phyloP scores from a whole-genome alignment of 2,329 filamentous ascomycete genomes.

The Endoconidiophora polonica region DNA sequence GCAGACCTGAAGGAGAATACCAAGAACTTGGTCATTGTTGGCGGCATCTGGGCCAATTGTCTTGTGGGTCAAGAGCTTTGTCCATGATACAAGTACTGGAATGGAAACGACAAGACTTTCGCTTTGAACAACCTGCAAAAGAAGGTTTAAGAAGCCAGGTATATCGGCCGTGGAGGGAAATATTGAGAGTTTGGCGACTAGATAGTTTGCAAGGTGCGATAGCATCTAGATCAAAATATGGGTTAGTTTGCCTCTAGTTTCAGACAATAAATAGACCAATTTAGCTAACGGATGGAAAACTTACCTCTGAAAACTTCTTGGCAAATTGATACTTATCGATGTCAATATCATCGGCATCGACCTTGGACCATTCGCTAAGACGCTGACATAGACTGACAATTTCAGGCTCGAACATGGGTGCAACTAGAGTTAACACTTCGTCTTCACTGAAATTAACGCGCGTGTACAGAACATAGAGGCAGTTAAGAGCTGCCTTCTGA shows the following conservation, averaged over 20 bases:
- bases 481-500: conserved; percentile 65
- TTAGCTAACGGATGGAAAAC: conserved; percentile 13
- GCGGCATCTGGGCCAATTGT: conserved; percentile 48
- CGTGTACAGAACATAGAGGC: conserved; percentile 66
- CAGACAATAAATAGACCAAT: neutral
- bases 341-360: conserved; percentile 68
- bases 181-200: conserved; percentile 58
- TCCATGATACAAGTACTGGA: conserved; percentile 80
- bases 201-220: conserved; percentile 67
- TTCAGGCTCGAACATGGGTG: conserved; percentile 59
- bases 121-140: conserved; percentile 64
- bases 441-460: conserved; percentile 58
- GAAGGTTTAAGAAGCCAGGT: conserved; percentile 59
- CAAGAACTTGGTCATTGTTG: conserved; percentile 45
- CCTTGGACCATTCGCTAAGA: conserved; percentile 64
- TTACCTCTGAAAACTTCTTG: conserved; percentile 86
- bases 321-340: conserved; percentile 82
- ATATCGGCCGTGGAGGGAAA: conserved; percentile 50
- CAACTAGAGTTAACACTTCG: conserved; percentile 63
- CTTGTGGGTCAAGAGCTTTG: conserved; percentile 57
- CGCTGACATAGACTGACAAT: conserved; percentile 55
- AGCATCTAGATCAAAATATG: conserved; percentile 42
- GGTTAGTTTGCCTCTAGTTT: neutral
- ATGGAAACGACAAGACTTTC: conserved; percentile 87
- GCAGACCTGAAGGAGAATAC: conserved; percentile 64